Conservation (phyloP, 140 eudicot genomes). For the Stevia rebaudiana region DNA sequence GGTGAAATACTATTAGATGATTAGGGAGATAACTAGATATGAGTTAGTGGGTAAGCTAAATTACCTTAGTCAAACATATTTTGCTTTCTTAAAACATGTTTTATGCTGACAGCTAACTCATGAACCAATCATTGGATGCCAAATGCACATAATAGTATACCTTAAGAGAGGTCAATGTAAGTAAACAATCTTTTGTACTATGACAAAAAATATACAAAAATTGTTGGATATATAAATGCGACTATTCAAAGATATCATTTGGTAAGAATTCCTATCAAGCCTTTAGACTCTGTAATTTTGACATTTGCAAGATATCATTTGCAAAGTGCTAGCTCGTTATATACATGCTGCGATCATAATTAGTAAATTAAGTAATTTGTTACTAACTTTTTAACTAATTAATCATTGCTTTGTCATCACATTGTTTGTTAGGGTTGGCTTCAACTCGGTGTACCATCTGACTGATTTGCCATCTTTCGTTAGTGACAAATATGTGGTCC, state of each 20-base stretch:
- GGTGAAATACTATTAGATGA: not conserved
- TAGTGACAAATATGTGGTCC: constrained; percentile 82
- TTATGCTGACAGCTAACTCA: not conserved
- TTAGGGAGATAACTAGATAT: not conserved
- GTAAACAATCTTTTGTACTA: constrained; percentile 1
- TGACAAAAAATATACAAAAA: not conserved
- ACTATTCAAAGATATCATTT: not conserved
- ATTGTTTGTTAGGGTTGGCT: constrained; percentile 74
- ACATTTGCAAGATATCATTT: not conserved
- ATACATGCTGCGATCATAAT: constrained; percentile 5
- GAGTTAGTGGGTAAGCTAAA: not conserved
- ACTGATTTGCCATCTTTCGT: constrained; percentile 96
- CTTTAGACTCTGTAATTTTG: not conserved
- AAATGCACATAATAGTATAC: not conserved
- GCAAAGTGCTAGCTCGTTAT: not conserved
- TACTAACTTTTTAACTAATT: constrained; percentile 3
- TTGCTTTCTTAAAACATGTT: not conserved
- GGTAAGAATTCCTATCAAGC: not conserved
- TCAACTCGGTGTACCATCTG: constrained; percentile 95
- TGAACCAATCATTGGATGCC: not conserved
- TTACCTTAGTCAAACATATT: not conserved
- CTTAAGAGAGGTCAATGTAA: not conserved
- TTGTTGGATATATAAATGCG: not conserved
- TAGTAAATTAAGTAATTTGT: not conserved
- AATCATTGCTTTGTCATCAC: constrained; percentile 15